Conservation (phyloP, 208 protist genomes). For the Trypanosomatidae sp. region DNA sequence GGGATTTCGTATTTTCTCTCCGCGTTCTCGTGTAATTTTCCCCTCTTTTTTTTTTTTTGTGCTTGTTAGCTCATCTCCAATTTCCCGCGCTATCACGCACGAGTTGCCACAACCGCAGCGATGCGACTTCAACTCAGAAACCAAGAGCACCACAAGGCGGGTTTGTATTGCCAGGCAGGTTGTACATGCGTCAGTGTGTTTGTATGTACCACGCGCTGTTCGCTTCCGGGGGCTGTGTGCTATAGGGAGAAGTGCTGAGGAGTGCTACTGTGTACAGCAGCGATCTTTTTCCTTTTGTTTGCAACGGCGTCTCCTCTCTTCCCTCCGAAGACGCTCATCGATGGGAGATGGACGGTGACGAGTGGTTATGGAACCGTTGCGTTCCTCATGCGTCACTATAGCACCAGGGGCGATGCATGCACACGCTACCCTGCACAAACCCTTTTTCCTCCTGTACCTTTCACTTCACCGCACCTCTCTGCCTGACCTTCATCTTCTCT, state of each 20-base stretch:
- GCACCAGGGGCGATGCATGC: not conserved
- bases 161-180: not conserved
- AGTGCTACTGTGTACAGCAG: not conserved
- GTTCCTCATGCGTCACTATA: not conserved
- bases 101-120: not conserved
- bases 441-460: not conserved
- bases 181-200: not conserved
- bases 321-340: not conserved
- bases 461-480: not conserved
- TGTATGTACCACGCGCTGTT: not conserved
- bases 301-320: not conserved
- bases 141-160: not conserved
- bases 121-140: not conserved
- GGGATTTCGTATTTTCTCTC: not conserved
- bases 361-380: not conserved
- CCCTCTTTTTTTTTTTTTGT: conserved; percentile 3
- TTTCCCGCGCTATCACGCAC: not conserved
- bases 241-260: not conserved
- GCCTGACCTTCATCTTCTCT: not conserved
- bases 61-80: not conserved
- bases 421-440: not conserved
- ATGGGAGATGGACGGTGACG: not conserved
- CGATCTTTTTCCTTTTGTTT: not conserved
- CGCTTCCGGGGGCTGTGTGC: not conserved
- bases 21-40: not conserved